Base-by-base conservation (phyloP, 352 stramenopile species). In the Globisporangium radiosum region DNA sequence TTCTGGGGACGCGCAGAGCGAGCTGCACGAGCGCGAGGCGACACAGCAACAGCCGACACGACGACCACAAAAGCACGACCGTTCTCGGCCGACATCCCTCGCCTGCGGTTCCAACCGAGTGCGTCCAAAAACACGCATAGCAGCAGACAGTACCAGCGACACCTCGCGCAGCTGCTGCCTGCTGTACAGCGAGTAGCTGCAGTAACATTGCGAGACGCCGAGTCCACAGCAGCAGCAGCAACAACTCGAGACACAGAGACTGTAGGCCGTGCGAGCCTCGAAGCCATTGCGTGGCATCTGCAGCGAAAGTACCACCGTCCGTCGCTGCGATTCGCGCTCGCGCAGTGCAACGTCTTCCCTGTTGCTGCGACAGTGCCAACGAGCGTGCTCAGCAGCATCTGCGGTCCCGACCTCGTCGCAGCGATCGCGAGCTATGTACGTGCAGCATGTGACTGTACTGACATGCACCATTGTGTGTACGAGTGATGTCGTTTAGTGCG, bases 311-410 rank as follows among this genome's bases (percentile, higher is more conserved):
- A 63, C 37, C 77, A 79, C 8, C 65, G 75, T 37, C 64, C 77
- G 36, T 90, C 79, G 6, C 36, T 85, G 36, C 71, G 79, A 15
- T 77, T 85, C 38, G 77, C 73, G 5, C 58, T 89, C 25, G 69
- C 77, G 9, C 69, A 84, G 38, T 68, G 58, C n/a, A 78, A 76
- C 42, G 62, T 82, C 25, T 86, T 74, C 15, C 69, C 76, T 6
- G 33, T 62, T 17, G 60, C 49, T 0, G 67, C 75, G 11, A 44
- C 68, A 5, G 64, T 87, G 25, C 56, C 72, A 17, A 14, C 71
- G 25, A 68, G 61, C 36, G 65, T 57, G 25, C 62, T 87, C 5
- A 33, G 54, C 38, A 58, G 48, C 7, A 54, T 87, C n/a, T 81
- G 73, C 47, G 69, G 62, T 3, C 52, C 68, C 39, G 70, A 77